Conservation (phyloP, 208 protist genomes). For the Leishmania aethiopica region DNA sequence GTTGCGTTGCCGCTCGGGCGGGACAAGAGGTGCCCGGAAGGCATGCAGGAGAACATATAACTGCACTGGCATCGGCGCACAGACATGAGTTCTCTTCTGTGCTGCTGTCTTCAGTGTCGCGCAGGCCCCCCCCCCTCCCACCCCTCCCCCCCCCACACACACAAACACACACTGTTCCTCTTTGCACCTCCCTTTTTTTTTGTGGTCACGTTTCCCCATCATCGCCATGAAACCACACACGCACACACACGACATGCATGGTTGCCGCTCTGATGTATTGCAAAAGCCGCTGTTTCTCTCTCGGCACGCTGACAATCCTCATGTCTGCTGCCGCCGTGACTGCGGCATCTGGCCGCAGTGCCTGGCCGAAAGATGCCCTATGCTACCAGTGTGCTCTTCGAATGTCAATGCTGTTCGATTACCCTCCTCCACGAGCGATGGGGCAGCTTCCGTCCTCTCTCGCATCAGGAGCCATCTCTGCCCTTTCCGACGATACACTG, state of each 20-base stretch:
- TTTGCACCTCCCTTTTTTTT: not conserved
- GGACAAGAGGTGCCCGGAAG: not conserved
- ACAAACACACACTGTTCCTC: not conserved
- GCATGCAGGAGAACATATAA: not conserved
- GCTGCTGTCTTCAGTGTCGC: not conserved
- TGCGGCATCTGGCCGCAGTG: not conserved
- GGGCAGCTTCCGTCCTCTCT: slow-evolving; percentile 20
- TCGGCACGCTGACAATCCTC: not conserved
- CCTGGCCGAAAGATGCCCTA: slow-evolving; percentile 41
- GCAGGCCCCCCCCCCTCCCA: too few relatives aligned
- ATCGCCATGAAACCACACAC: not conserved
- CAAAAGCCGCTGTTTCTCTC: not conserved
- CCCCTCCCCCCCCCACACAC: not conserved
- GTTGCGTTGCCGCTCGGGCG: not conserved
- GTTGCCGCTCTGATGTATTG: not conserved
- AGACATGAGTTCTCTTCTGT: not conserved
- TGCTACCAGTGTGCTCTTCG: slow-evolving; percentile 84
- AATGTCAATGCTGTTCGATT: slow-evolving; percentile 85
- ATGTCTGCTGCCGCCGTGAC: slow-evolving; percentile 2
- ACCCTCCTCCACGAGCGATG: slow-evolving; percentile 40
- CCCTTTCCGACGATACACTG: not conserved
- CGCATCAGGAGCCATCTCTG: not conserved
- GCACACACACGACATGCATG: not conserved
- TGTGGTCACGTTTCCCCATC: not conserved
- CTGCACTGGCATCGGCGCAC: not conserved